Conservation (phyloP, 2,329 filamentous ascomycete species). For the Penicillium janthinellum region DNA sequence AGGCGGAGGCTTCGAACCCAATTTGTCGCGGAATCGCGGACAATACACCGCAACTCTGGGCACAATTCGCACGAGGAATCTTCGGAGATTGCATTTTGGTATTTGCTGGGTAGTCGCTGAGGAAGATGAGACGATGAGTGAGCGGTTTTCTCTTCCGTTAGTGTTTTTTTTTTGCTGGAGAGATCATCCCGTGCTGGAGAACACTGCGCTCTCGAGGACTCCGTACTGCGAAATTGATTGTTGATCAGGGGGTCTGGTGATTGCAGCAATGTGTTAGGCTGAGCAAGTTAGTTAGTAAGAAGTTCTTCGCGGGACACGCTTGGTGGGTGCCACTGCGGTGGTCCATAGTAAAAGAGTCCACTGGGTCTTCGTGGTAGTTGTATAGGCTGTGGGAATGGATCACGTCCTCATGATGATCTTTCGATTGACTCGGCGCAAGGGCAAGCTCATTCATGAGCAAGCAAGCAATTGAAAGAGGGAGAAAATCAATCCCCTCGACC, state of each 20-base stretch:
- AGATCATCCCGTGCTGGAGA: neutral
- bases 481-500: neutral
- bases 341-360: neutral
- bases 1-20: neutral
- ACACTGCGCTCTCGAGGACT: neutral
- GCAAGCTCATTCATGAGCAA: neutral
- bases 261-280: neutral
- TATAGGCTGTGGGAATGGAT: neutral
- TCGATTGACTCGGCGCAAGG: neutral
- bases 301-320: neutral
- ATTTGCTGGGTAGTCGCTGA: neutral
- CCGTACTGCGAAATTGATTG: neutral
- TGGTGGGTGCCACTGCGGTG: neutral
- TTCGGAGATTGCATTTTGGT: conserved; percentile 8
- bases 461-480: neutral
- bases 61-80: neutral
- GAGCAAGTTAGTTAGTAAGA: neutral
- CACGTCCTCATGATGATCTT: neutral
- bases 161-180: neutral
- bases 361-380: neutral
- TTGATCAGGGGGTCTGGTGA: neutral
- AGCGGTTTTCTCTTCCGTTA: neutral
- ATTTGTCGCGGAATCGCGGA: conserved; percentile 3
- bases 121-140: neutral
- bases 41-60: neutral